These are phyloP conservation scores for Colletotrichum sp. DNA, from an alignment of 2,329 filamentous ascomycete genomes.

Conservation along the genomic window DNA sequence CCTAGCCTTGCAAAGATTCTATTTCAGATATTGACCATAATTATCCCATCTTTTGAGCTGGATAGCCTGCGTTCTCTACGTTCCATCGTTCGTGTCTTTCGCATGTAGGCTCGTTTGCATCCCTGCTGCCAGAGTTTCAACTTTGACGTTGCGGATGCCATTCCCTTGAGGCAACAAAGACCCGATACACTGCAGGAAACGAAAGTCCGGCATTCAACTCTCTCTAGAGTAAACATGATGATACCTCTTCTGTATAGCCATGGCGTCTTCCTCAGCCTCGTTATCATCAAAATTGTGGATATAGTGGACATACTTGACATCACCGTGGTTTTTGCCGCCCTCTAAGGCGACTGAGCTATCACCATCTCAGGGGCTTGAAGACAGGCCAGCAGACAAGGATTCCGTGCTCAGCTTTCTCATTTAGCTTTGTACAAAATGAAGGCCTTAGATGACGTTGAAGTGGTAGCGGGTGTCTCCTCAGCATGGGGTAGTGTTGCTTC, in stretches of 20 bases:
- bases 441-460: too few species aligned
- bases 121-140: not conserved
- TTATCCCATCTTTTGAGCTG: not conserved
- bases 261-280: not conserved
- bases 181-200: rapidly evolving
- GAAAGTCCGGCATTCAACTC: rapidly evolving
- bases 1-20: too few species aligned
- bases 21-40: too few species aligned
- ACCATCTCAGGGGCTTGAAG: not conserved
- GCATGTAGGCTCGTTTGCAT: rapidly evolving
- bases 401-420: too few species aligned
- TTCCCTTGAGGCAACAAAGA: not conserved
- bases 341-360: not conserved
- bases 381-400: too few species aligned
- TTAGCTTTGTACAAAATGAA: too few species aligned
- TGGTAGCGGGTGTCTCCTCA: too few species aligned
- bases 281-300: rapidly evolving
- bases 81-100: not conserved
- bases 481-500: too few species aligned
- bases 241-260: not conserved
- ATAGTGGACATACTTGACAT: not conserved
- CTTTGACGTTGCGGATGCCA: not conserved
- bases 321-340: too few species aligned
- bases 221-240: rapidly evolving
- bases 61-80: rapidly evolving